Evolutionary conservation across 1,284 basidiomycete genomes (phyloP), one percentile per base, ranked within the genome.

Genomic region (Dichomitus squalens): DNA sequence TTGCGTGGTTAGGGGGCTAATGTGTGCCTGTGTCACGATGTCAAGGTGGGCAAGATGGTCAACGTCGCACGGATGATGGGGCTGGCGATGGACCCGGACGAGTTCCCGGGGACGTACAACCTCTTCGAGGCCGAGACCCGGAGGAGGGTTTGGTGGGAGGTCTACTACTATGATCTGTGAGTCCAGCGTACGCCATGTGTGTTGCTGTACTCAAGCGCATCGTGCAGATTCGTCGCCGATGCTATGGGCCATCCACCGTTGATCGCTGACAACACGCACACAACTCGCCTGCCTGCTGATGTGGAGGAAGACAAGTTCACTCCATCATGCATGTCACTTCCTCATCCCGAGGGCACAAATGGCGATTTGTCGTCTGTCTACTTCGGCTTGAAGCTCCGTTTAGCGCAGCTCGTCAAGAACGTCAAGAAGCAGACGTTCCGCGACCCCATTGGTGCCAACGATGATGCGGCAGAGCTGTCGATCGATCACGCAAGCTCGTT

Each of bases 111-210:
- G 68, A 75, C 63, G 61, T 81, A 70, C 59, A 71, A 63, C 43
- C 68, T 76, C 11, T 83, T 81, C 54, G 81, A 86, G 56, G 80
- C 82, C 25, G 87, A 88, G 67, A 78, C 79, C 63, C 78, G 85
- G 60, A 74, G 85, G 58, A 75, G 84, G 64, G 68, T 88, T 2
- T 90, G 88, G 87, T 91, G 89, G 88, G 86, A 88, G 57, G 76
- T 89, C 9, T 80, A 83, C 68, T 88, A 82, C 69, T 88, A 85
- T 68, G 88, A 91, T 68, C 70, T 84, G 88, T 90, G 68, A 68
- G 85, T 80, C n/a, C n/a, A n/a, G n/a, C n/a, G n/a, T n/a, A n/a
- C n/a, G n/a, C n/a, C n/a, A n/a, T n/a, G n/a, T n/a, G n/a, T n/a
- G n/a, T n/a, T n/a, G n/a, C n/a, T n/a, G n/a, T n/a, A n/a, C n/a